A percentile compares a stretch with the other conserved stretches of the same genome.
These are phyloP conservation scores for Micractinium conductrix DNA, from an alignment of 139 green algal species.

Conservation along the genomic window DNA sequence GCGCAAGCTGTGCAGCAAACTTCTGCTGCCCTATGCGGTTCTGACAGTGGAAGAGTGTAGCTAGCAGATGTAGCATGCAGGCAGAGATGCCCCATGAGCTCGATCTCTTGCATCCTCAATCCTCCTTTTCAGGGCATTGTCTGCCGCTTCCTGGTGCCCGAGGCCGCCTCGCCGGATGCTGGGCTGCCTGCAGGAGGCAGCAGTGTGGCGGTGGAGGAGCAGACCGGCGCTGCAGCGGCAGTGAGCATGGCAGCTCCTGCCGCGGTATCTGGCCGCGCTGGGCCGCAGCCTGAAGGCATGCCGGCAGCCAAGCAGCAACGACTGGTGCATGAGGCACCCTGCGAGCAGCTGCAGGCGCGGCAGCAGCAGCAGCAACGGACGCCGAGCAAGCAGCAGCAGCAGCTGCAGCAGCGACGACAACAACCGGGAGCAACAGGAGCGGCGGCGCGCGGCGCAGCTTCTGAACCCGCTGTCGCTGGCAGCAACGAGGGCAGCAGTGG, in stretches of 20 bases:
- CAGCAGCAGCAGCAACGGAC: background rate
- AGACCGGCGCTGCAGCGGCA: background rate
- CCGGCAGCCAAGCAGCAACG: background rate
- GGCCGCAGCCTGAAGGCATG: background rate
- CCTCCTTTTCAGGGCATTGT: conserved; percentile 21
- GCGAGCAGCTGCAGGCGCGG: background rate
- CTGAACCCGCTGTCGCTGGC: background rate
- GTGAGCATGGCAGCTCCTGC: background rate
- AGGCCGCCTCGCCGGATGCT: background rate
- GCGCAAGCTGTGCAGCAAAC: too few relatives aligned
- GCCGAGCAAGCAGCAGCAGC: background rate
- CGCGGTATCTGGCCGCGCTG: background rate
- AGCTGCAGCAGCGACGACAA: too few relatives aligned
- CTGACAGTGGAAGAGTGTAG: too few relatives aligned
- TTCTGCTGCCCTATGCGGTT: too few relatives aligned
- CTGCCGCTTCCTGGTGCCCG: conserved; percentile 23
- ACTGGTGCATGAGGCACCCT: background rate
- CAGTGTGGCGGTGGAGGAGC: background rate
- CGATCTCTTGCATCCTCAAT: too few relatives aligned
- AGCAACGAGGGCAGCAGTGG: background rate
- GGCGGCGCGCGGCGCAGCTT: background rate
- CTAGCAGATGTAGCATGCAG: too few relatives aligned
- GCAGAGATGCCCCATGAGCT: too few relatives aligned
- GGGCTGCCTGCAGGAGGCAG: background rate
- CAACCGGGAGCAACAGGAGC: background rate